Evolutionary conservation across 805 yeast genomes (phyloP).

Genomic region (Grigorovia yakushimaensis): DNA sequence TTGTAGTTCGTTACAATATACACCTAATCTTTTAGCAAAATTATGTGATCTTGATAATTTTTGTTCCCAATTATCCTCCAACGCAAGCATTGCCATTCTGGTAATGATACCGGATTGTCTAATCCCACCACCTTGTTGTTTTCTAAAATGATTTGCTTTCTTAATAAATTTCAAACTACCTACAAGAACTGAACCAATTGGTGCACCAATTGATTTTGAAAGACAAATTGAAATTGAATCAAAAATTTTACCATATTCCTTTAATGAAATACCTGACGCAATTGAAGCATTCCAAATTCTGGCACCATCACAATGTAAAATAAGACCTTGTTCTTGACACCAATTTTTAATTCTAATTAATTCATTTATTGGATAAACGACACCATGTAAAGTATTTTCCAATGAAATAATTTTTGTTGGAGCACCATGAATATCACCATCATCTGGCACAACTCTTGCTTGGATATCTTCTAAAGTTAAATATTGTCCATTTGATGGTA

Average conservation of each 20-base stretch:
- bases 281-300: slow-evolving; percentile 85
- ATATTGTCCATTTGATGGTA: slow-evolving; percentile 65
- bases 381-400: slow-evolving; percentile 84
- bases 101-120: slow-evolving; percentile 80
- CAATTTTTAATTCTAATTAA: slow-evolving; percentile 58
- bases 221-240: slow-evolving; percentile 90
- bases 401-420: slow-evolving; percentile 79
- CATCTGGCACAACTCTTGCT: slow-evolving; percentile 52
- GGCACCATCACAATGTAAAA: slow-evolving; percentile 89
- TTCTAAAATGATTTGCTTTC: slow-evolving; percentile 76
- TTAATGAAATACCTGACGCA: slow-evolving; percentile 52
- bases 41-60: slow-evolving; percentile 38
- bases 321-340: slow-evolving; percentile 49
- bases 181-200: slow-evolving; percentile 82
- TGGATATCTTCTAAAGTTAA: slow-evolving; percentile 73
- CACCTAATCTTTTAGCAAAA: slow-evolving; percentile 41
- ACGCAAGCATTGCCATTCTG: slow-evolving; percentile 67
- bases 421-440: slow-evolving; percentile 78
- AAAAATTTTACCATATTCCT: slow-evolving; percentile 63
- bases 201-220: slow-evolving; percentile 87
- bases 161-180: slow-evolving; percentile 49
- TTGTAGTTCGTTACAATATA: slow-evolving; percentile 42
- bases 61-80: slow-evolving; percentile 60
- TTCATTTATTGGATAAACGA: slow-evolving; percentile 72
- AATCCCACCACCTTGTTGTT: slow-evolving; percentile 90